Base-by-base conservation (phyloP, 192 early-diverging fungal genomes). In the Coemansia sp. region DNA sequence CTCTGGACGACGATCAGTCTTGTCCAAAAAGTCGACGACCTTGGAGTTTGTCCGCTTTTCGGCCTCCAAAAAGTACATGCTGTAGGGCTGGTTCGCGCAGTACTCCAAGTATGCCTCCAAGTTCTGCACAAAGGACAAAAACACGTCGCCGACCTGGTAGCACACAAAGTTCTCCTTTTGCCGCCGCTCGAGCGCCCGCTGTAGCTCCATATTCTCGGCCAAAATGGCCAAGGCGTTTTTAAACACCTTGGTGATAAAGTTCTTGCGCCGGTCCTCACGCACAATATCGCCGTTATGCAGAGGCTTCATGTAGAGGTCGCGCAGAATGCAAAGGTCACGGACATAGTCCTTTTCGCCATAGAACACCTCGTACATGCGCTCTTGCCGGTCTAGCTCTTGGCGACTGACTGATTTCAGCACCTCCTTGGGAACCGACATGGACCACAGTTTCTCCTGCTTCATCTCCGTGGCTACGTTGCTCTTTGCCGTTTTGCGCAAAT, bases 321-420 rank as follows among this genome's bases (percentile, higher is more conserved):
- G 85, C 12, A 98, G 76, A 35, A 92, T 86, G 58, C 87, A 88
- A 40, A 98, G 80, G 59, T 98, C 95, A 47, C 86, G 86, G 37
- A 97, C 92, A 85, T 94, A 99, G 70, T 97, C 92, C 64, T 89
- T 89, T 70, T 99, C 93, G 5, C 90, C 95, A 43, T 93, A 88
- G 34, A 97, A 91, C 49, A 97, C 65, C 80, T 99, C 97, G 70
- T 89, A 97, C 70, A 99, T 93, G 39, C 88, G 86, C 78, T 99
- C 95, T 70, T 99, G 97, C 0, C 96, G 87, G 67, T 93, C 92
- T 58, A 90, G 86, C 69, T 99, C 95, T 35, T 85, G 66, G 39
- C 87, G 79, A 15, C 89, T 89, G 5, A 95, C 83, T 0, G 86
- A 84, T 61, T 90, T 87, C 7, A 89, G 69, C 29, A 97, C 82